Conservation (phyloP, 306 rosid genomes). For the Abrus precatorius region DNA sequence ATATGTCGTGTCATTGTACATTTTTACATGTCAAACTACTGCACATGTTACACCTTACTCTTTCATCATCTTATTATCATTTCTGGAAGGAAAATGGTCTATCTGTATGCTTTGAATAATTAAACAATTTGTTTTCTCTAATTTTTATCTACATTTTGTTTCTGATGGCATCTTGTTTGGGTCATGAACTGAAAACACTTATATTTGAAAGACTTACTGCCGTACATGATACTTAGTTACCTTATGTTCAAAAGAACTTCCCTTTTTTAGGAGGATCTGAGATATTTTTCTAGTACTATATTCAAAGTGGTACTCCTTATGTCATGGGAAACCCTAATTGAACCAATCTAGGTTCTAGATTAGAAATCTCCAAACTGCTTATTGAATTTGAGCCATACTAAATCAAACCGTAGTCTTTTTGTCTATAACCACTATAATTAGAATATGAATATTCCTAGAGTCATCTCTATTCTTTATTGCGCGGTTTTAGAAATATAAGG, state of each 20-base stretch:
- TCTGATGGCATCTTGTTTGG: slow-evolving; percentile 26
- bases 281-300: background rate
- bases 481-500: slow-evolving; percentile 30
- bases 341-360: slow-evolving; percentile 24
- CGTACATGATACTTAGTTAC: slow-evolving; percentile 10
- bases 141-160: slow-evolving; percentile 15
- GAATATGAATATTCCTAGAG: slow-evolving; percentile 18
- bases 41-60: slow-evolving; percentile 25
- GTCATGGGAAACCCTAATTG: slow-evolving; percentile 20
- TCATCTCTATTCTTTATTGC: slow-evolving; percentile 4
- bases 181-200: slow-evolving; percentile 7
- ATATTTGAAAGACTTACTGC: background rate
- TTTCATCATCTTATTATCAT: slow-evolving; percentile 25
- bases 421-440: slow-evolving; percentile 21
- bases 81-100: background rate
- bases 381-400: slow-evolving; percentile 20
- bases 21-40: slow-evolving; percentile 23
- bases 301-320: slow-evolving; percentile 30
- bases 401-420: slow-evolving; percentile 25
- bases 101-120: slow-evolving; percentile 12
- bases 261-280: background rate
- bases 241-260: background rate
- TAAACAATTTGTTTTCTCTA: background rate
- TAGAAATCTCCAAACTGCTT: slow-evolving; percentile 25
- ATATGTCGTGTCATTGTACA: slow-evolving; percentile 10